Evolutionary conservation across 345 rosid species (phyloP), one percentile per base, ranked within the genome.

Genomic region (Capsella bursapastoris): DNA sequence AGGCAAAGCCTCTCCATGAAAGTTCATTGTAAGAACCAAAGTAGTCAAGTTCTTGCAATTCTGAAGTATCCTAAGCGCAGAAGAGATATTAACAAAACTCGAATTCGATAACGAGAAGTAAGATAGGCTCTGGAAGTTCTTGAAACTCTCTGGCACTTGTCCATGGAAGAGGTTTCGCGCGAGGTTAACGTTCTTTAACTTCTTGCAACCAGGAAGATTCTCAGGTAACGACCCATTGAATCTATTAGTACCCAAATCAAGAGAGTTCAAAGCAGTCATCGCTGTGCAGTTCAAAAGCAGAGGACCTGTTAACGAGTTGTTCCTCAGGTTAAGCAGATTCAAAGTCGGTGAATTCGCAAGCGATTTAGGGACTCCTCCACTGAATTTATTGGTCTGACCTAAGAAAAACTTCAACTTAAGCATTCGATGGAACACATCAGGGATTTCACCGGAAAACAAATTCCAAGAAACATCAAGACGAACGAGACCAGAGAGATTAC

Each of bases 11-110:
- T 92, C 96, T 13, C 63, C 76, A 14, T 31, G 75, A 72, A 92
- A 92, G 57, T 92, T 92, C 78, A 82, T 60, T 25, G 96, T 88
- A 25, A 92, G 88, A 64, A 88, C 86, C 13, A 92, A 51, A 69
- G 88, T 79, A 12, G 86, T 84, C 50, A 92, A 71, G 67, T 78
- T 89, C 82, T 80, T 83, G 82, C 96, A 89, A 2, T 75, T 84
- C 73, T 87, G 92, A 29, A 92, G 86, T 25, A 84, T 82, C 68
- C 68, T 78, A 56, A 92, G 68, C 27, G 89, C 83, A 5, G 90
- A 84, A 7, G 88, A 72, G 78, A 92, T 73, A 68, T 87, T 84
- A 41, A 14, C 29, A 15, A 89, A 38, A 79, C 93, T 87, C 27
- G 82, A 80, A 74, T 86, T 88, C 3, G 93, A 82, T 16, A 92